Evolutionary conservation across 2,329 filamentous ascomycete genomes (phyloP).

Genomic region (Ploettnerulaceae sp.): DNA sequence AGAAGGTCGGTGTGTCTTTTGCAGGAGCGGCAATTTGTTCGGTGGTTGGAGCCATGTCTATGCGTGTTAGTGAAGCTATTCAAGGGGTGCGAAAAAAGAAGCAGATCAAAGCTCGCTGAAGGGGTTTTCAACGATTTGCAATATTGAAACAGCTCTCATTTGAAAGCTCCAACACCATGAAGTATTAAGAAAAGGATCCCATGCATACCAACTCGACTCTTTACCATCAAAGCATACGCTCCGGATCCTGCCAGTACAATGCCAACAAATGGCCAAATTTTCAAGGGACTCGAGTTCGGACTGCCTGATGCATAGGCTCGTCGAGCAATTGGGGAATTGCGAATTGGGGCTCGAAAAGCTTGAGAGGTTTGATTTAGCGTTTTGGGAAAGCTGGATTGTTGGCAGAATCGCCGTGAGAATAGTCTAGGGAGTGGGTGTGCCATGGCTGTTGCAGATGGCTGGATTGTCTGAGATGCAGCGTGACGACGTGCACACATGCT

Average conservation of each 20-base stretch:
- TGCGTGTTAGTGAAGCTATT: constrained; percentile 10
- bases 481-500: constrained; percentile 17
- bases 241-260: constrained; percentile 45
- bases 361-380: constrained; percentile 18
- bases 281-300: constrained; percentile 33
- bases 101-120: background rate
- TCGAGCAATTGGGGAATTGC: constrained; percentile 12
- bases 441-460: constrained; percentile 19
- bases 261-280: constrained; percentile 36
- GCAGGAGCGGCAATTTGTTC: constrained; percentile 42
- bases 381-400: constrained; percentile 19
- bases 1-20: constrained; percentile 65
- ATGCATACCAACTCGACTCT: constrained; percentile 38
- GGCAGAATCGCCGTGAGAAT: constrained; percentile 28
- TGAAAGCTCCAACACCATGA: background rate
- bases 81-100: background rate
- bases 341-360: constrained; percentile 19
- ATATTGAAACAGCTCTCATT: constrained; percentile 30
- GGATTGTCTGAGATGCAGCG: constrained; percentile 13
- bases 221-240: constrained; percentile 47
- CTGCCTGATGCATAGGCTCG: constrained; percentile 30
- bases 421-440: constrained; percentile 26
- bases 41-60: constrained; percentile 38
- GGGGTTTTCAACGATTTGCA: too few relatives aligned
- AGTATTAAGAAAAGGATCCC: background rate